Base-by-base conservation (phyloP, 768 basidiomycete species). In the Kwoniella sp. region DNA sequence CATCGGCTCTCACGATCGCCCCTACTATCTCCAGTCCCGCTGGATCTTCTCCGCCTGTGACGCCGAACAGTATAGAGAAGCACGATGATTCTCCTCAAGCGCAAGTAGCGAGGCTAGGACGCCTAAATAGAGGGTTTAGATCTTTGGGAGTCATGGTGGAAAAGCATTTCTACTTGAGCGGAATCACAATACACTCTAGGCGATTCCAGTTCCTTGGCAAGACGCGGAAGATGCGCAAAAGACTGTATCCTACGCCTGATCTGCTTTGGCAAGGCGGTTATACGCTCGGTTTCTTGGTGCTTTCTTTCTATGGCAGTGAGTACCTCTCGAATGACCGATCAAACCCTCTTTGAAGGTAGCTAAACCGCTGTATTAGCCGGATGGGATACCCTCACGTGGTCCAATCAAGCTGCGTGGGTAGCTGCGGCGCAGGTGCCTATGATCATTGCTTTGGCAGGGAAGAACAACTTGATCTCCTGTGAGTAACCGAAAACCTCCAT, bases 391-490 rank as follows among this genome's bases (percentile, higher is more conserved):
- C 22, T 49, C 1, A 55, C 63, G 6, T 64, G 44, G 46, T 60
- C 70, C 7, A 69, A 68, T n/a, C 69, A 71, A 56, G 57, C 70
- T 37, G 72, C 64, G 5, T 74, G 70, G 69, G 29, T 71, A 2
- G 63, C 68, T 12, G 68, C 64, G 8, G 70, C 73, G 15, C 86
- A 88, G 72, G 74, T 86, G 0, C 84, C 86, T 1, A 79, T 88
- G 21, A 80, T 88, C 70, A 82, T 83, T 17, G 86, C 83, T 1
- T 82, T 88, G 25, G 86, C 85, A 1, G 85, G 84, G 65, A 85
- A 85, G 79, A 88, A 88, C 75, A 88, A 88, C 60, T 71, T 86
- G 25, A 76, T 85, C 33, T 85, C 85, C 10, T 82, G 85, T 84
- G 68, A 71, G 77, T 64, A 1, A 25, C 24, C 22, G 5, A 72